Evolutionary conservation across 768 basidiomycete species (phyloP).

Genomic region (Russula ochroleuca): DNA sequence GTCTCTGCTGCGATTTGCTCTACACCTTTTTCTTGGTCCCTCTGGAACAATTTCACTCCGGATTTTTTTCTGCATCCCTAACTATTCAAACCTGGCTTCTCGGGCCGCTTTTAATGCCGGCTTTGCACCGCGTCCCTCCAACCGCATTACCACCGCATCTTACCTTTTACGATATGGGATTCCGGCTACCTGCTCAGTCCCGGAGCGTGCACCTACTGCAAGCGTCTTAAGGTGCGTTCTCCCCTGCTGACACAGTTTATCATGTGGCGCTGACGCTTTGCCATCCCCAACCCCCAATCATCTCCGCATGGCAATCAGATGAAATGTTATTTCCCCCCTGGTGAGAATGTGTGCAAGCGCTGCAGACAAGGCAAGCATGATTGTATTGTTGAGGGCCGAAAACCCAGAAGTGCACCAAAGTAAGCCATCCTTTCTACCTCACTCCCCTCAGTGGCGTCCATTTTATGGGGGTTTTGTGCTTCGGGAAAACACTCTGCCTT

Average conservation of each 20-base stretch:
- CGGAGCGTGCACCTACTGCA: constrained; percentile 83
- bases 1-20: not conserved
- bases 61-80: not conserved
- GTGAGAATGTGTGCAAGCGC: constrained; percentile 72
- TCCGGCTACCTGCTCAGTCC: constrained; percentile 42
- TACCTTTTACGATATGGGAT: constrained; percentile 3
- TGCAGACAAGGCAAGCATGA: constrained; percentile 69
- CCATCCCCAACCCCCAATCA: not conserved
- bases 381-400: constrained; percentile 81
- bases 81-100: not conserved
- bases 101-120: constrained; percentile 15
- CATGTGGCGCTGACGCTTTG: constrained; percentile 7
- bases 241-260: not conserved
- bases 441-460: not conserved
- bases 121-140: constrained; percentile 9
- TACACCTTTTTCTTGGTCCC: not conserved
- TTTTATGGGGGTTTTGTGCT: constrained; percentile 22
- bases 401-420: constrained; percentile 76
- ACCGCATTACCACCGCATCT: constrained; percentile 6
- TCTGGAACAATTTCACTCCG: not conserved
- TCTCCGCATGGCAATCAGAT: constrained; percentile 45
- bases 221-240: constrained; percentile 72
- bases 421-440: constrained; percentile 42
- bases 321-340: constrained; percentile 78
- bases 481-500: constrained; percentile 33